These are phyloP conservation scores for Phytopythium mirpurense DNA, from an alignment of 352 stramenopile species.

Conservation along the genomic window DNA sequence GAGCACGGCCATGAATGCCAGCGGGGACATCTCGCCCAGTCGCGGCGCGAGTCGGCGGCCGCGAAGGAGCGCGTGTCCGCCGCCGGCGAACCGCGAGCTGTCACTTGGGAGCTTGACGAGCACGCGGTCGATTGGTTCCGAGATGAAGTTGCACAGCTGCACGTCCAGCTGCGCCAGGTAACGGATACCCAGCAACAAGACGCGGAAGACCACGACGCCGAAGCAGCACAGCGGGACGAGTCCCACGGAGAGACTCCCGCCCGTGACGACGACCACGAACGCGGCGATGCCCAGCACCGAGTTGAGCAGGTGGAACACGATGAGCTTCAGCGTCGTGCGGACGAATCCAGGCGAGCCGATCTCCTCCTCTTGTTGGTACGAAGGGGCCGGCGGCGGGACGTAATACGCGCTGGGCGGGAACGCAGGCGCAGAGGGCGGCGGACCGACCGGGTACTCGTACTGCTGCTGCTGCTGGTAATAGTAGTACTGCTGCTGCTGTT, in stretches of 20 bases:
- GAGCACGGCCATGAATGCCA: conserved; percentile 48
- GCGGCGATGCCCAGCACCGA: conserved; percentile 40
- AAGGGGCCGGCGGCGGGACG: conserved; percentile 17
- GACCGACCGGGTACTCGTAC: neutral
- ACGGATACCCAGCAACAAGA: conserved; percentile 36
- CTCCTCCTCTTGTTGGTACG: conserved; percentile 21
- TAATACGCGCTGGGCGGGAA: conserved; percentile 21
- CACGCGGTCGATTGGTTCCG: conserved; percentile 35
- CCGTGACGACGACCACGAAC: conserved; percentile 42
- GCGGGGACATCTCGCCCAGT: conserved; percentile 46
- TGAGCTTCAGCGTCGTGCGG: conserved; percentile 39
- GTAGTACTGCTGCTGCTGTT: neutral
- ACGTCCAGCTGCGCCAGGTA: conserved; percentile 52
- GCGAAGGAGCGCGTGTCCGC: conserved; percentile 25
- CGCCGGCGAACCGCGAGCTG: neutral
- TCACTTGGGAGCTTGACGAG: conserved; percentile 24
- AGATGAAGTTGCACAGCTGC: conserved; percentile 61
- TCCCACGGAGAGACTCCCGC: conserved; percentile 27
- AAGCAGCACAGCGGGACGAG: conserved; percentile 62
- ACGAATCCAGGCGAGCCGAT: conserved; percentile 21
- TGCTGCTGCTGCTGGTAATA: conserved; percentile 10
- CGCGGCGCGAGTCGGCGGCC: conserved; percentile 41
- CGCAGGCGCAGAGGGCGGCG: neutral
- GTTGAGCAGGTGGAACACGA: conserved; percentile 59
- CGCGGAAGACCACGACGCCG: conserved; percentile 52